These are phyloP conservation scores for Aspergillus clavatus DNA, from an alignment of 2,329 filamentous ascomycete genomes.

Conservation along the genomic window DNA sequence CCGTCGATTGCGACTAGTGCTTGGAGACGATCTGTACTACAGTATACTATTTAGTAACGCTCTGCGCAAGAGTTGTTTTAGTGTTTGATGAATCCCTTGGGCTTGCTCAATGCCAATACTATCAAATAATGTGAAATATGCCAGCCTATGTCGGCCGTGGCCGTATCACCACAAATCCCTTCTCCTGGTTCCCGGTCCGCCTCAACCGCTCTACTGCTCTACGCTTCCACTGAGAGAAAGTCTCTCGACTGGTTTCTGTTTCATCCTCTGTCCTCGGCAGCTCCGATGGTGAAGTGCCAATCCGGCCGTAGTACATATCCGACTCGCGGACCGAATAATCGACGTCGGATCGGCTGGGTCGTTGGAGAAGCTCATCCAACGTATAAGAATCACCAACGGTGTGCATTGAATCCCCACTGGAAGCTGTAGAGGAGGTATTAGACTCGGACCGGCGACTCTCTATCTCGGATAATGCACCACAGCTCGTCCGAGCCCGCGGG, in stretches of 20 bases:
- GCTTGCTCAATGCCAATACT: too few species aligned
- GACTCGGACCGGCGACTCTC: neutral
- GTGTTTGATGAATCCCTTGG: too few species aligned
- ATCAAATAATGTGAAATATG: too few species aligned
- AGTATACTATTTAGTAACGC: too few species aligned
- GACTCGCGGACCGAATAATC: constrained; percentile 8
- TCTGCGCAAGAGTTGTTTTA: too few species aligned
- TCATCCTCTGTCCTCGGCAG: too few species aligned
- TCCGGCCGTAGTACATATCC: constrained; percentile 5
- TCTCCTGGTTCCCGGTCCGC: neutral
- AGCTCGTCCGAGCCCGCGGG: neutral
- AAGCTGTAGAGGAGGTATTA: neutral
- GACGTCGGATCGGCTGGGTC: neutral
- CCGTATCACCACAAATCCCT: constrained; percentile 7
- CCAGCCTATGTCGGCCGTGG: neutral
- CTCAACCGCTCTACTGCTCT: neutral
- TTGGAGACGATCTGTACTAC: too few species aligned
- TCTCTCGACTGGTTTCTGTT: neutral
- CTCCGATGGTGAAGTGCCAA: neutral
- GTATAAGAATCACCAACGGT: neutral
- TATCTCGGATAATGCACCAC: neutral
- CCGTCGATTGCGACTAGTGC: too few species aligned
- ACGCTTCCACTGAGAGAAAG: neutral
- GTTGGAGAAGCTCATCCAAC: neutral
- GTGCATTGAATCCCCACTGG: neutral